These are phyloP conservation scores for Tetradesmus lagerheimii DNA, from an alignment of 139 green algal genomes.

Conservation along the genomic window DNA sequence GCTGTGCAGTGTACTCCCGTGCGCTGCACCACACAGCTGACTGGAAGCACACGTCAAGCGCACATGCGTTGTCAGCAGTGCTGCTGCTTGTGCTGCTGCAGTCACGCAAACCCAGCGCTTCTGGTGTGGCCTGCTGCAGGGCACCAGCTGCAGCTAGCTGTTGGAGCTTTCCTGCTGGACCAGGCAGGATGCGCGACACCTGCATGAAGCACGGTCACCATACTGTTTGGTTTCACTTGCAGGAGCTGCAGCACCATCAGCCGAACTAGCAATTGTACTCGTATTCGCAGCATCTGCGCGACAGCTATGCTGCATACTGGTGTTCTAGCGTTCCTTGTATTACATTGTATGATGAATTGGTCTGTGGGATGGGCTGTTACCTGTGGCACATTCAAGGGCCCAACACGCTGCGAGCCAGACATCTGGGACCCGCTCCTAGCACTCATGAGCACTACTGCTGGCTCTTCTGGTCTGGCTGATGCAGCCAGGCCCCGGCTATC, in stretches of 20 bases:
- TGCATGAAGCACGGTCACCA: background rate
- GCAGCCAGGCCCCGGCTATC: background rate
- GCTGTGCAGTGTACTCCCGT: background rate
- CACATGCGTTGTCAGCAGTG: background rate
- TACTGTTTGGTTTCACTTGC: background rate
- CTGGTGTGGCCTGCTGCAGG: constrained; percentile 38
- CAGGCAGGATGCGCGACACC: constrained; percentile 39
- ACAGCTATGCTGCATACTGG: no score
- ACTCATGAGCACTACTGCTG: background rate
- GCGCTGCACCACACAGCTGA: background rate
- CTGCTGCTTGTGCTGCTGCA: constrained; percentile 15
- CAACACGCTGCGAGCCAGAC: background rate
- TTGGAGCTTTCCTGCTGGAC: constrained; percentile 47
- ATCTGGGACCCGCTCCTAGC: background rate
- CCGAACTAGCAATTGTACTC: background rate
- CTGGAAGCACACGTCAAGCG: background rate
- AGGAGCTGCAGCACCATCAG: background rate
- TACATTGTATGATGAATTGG: no score
- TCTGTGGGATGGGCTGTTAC: constrained; percentile 1
- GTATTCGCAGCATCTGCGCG: no score
- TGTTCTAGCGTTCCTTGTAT: no score
- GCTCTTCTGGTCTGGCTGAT: background rate
- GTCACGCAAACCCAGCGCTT: constrained; percentile 15
- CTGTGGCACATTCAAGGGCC: background rate
- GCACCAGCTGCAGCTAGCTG: constrained; percentile 35